These are phyloP conservation scores for Roridomyces roridus DNA, from an alignment of 768 basidiomycete species.

Conservation along the genomic window DNA sequence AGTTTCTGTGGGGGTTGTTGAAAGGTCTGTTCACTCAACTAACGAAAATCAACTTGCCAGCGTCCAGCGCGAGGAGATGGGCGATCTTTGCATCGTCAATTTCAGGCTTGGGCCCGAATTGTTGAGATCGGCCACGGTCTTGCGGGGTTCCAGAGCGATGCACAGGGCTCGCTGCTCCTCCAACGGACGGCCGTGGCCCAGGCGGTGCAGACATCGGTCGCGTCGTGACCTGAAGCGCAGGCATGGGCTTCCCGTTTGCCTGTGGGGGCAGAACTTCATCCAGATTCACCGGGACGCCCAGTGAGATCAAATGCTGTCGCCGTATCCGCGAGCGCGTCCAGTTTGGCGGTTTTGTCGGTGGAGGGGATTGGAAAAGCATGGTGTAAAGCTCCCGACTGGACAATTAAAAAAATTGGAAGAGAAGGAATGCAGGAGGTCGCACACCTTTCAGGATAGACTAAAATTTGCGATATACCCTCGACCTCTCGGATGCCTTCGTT, in stretches of 20 bases:
- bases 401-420: constrained; percentile 25
- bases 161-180: constrained; percentile 32
- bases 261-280: constrained; percentile 84
- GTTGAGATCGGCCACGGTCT: constrained; percentile 45
- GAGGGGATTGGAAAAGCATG: constrained; percentile 70
- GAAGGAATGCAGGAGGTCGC: no score
- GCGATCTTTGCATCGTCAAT: constrained; percentile 72
- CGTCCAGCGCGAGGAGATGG: constrained; percentile 66
- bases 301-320: constrained; percentile 86
- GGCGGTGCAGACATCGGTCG: constrained; percentile 85
- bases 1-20: constrained; percentile 54
- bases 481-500: constrained; percentile 80
- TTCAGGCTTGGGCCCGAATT: constrained; percentile 79
- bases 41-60: constrained; percentile 54
- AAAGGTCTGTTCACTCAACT: background rate
- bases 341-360: constrained; percentile 83
- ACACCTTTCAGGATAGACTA: constrained; percentile 80
- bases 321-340: constrained; percentile 95
- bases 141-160: constrained; percentile 61
- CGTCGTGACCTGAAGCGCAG: constrained; percentile 82
- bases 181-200: constrained; percentile 47
- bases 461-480: constrained; percentile 81
- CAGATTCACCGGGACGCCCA: constrained; percentile 94
- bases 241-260: constrained; percentile 68
- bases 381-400: constrained; percentile 81